Base-by-base conservation (phyloP, 257 asterid genomes). In the Lycium barbarum region DNA sequence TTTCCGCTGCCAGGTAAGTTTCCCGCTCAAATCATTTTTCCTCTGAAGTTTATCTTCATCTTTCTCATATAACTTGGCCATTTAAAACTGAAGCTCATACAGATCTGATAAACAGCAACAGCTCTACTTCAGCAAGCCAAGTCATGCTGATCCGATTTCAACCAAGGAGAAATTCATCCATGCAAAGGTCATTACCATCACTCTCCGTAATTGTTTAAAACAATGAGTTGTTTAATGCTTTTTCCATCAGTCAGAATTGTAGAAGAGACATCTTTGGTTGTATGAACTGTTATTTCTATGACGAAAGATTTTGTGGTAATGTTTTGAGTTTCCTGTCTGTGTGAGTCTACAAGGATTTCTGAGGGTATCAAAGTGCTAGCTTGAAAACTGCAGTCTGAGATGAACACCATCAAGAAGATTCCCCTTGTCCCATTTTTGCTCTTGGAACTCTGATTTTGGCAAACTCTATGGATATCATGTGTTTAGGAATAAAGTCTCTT, bases 141-240 rank as follows among this genome's bases (percentile, higher is more conserved):
- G 88, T 84, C 95, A 91, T 12, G 82, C 87, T 12, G 98, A 95
- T 90, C 91, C 98, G 54, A 96, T 96, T 87, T 89, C 97, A 57
- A 92, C 90, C 0, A 96, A 96, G 93, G 99, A 96, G 85, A 95
- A 96, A 88, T 96, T 92, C 87, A 96, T 96, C 87, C 98, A 96
- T 88, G 98, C 96, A 81, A 96, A 96, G 97, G 99, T 96, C 88
- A 26, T 26, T 53, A 14, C 55, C 38, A 58, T 86, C 62, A 33
- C 65, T n/a, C 65, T 9, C 35, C 62, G 15, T 17, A 33, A 63
- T 49, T 58, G 40, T 33, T 78, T 53, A 51, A 35, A 40, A 76
- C 33, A 53, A 13, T 53, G 65, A 15, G 65, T 14, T 47, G 40
- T 74, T 74, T 51, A 49, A 51, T 78, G 12, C 26, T 78, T 51